A percentile compares a stretch with the other conserved stretches of the same genome.
phyloP scores from a whole-genome alignment of 306 rosid genomes.

The Trifolium subterraneum region DNA sequence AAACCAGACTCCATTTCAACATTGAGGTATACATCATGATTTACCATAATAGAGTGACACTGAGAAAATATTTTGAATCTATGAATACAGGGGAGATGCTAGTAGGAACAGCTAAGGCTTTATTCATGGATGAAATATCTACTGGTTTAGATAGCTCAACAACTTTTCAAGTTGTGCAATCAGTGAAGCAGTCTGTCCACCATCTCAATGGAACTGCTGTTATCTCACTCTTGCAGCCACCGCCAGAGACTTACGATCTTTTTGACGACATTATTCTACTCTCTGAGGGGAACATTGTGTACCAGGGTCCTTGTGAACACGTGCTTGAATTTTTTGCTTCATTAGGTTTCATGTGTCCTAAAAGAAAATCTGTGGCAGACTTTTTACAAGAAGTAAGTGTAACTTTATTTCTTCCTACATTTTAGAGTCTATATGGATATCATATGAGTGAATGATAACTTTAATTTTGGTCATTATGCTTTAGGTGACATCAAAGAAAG shows the following conservation, averaged over 20 bases:
- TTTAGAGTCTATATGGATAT: not conserved
- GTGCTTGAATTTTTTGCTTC: conserved; percentile 54
- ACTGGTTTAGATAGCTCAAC: conserved; percentile 67
- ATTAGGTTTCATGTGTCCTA: conserved; percentile 58
- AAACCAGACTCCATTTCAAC: not conserved
- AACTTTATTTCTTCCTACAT: too few species aligned
- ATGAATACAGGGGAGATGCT: conserved; percentile 19
- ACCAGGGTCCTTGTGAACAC: conserved; percentile 56
- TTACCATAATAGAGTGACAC: not conserved
- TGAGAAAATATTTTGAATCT: not conserved
- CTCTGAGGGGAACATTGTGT: conserved; percentile 56
- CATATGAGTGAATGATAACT: not conserved
- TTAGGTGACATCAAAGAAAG: conserved; percentile 55
- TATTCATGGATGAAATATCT: conserved; percentile 65
- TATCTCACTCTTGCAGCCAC: conserved; percentile 60
- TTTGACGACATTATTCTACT: conserved; percentile 59
- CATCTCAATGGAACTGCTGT: conserved; percentile 53
- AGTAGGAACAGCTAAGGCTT: conserved; percentile 54
- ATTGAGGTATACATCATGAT: not conserved
- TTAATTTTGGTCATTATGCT: not conserved
- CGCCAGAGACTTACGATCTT: conserved; percentile 57
- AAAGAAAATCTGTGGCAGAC: conserved; percentile 61
- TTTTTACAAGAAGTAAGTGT: conserved; percentile 58
- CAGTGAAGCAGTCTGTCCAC: conserved; percentile 50
- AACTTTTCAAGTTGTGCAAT: conserved; percentile 57